Base-by-base conservation (phyloP, 371 early-diverging fungal genomes). In the Synchytrium microbalum region DNA sequence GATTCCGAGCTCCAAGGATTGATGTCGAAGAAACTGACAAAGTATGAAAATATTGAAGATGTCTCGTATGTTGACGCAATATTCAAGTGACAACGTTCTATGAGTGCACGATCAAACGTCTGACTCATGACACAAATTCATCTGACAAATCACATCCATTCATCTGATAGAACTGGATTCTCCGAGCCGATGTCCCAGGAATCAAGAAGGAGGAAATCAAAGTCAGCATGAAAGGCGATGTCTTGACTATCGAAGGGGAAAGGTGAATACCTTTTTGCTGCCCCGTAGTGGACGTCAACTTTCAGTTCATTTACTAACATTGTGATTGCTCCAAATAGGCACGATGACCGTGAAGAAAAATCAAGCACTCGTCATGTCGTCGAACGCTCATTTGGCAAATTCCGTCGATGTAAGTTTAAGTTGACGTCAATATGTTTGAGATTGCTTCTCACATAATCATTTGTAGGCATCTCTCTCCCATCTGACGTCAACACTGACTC, bases 101-200 rank as follows among this genome's bases (percentile, higher is more conserved):
- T 38, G n/a, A n/a, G n/a, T n/a, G n/a, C n/a, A n/a, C n/a, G n/a
- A n/a, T n/a, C n/a, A n/a, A n/a, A n/a, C n/a, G n/a, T n/a, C n/a
- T n/a, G n/a, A n/a, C n/a, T n/a, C n/a, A n/a, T n/a, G n/a, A n/a
- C n/a, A n/a, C n/a, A n/a, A n/a, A n/a, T n/a, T n/a, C n/a, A n/a
- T n/a, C n/a, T n/a, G n/a, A n/a, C n/a, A n/a, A n/a, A n/a, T n/a
- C n/a, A n/a, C n/a, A n/a, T n/a, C n/a, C n/a, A n/a, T n/a, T n/a
- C n/a, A n/a, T n/a, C n/a, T n/a, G 10, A 38, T 38, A 27, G 33
- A 26, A 54, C 16, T 75, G 72, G 64, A 54, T 58, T n/a, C 59
- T 75, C 60, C 51, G 62, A 58, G 73, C 71, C 28, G 75, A 75
- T 58, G 46, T 72, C 24, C 75, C 75, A 24, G 75, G 75, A n/a